These are phyloP conservation scores for Lipomyces mesembrius DNA, from an alignment of 805 yeast genomes.

Conservation along the genomic window DNA sequence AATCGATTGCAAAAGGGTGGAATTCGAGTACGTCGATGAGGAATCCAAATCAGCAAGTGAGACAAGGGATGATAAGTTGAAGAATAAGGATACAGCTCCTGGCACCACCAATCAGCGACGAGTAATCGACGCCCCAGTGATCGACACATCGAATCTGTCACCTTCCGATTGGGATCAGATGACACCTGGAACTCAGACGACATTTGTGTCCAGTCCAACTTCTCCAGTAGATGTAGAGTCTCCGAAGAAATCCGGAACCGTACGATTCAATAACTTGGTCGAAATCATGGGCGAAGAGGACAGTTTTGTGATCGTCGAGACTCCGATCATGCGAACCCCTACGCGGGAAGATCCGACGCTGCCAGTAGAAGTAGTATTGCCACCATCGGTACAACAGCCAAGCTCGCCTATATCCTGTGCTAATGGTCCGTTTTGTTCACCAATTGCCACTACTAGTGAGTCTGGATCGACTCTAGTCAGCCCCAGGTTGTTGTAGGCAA, in stretches of 20 bases:
- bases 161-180: background rate
- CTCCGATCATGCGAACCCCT: background rate
- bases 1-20: background rate
- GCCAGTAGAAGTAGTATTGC: background rate
- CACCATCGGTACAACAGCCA: background rate
- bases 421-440: background rate
- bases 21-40: background rate
- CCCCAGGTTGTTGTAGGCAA: background rate
- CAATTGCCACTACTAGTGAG: background rate
- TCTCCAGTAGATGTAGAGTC: background rate
- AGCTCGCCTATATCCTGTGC: background rate
- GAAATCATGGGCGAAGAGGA: constrained; percentile 12
- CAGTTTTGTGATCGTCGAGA: constrained; percentile 5
- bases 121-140: background rate
- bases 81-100: background rate
- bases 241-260: constrained; percentile 1
- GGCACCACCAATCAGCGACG: background rate
- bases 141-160: background rate
- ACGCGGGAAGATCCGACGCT: background rate
- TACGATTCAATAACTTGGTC: constrained; percentile 1
- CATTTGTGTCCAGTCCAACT: constrained; percentile 1
- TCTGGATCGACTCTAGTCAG: background rate
- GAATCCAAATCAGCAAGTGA: background rate
- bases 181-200: constrained; percentile 1
- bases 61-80: background rate